phyloP scores from a whole-genome alignment of 2,329 filamentous ascomycete genomes.

The Aspergillus flavus region DNA sequence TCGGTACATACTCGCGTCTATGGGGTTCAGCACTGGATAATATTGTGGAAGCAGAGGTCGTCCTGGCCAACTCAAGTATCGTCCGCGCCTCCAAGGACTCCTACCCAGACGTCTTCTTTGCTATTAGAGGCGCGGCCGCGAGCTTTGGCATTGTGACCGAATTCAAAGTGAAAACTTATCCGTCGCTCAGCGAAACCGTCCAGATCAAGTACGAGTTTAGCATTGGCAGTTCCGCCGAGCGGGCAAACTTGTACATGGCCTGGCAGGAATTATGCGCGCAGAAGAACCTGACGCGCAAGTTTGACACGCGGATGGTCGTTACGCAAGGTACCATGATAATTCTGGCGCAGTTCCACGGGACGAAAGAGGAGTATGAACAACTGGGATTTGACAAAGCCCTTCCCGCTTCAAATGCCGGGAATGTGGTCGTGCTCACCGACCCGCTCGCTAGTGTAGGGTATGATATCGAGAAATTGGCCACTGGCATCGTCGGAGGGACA shows the following conservation, averaged over 20 bases:
- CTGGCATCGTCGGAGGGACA: constrained; percentile 50
- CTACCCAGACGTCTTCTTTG: constrained; percentile 39
- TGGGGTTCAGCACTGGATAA: constrained; percentile 58
- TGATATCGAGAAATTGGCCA: constrained; percentile 41
- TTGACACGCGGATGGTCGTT: constrained; percentile 61
- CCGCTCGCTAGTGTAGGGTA: constrained; percentile 32
- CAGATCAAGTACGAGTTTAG: constrained; percentile 62
- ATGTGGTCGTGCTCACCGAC: constrained; percentile 29
- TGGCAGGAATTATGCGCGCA: constrained; percentile 63
- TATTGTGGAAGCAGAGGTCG: constrained; percentile 52
- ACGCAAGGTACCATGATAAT: constrained; percentile 50
- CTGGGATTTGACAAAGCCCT: constrained; percentile 32
- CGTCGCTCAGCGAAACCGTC: constrained; percentile 50
- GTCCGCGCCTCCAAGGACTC: constrained; percentile 31
- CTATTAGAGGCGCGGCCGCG: constrained; percentile 39
- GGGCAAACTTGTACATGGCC: constrained; percentile 54
- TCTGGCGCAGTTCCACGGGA: constrained; percentile 63
- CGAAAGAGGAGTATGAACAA: constrained; percentile 57
- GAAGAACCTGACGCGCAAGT: constrained; percentile 59
- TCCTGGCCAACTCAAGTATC: constrained; percentile 45
- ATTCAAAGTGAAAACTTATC: constrained; percentile 41
- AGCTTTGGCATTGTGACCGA: constrained; percentile 44
- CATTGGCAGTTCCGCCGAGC: constrained; percentile 51
- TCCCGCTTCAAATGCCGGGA: constrained; percentile 21
- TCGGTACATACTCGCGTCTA: constrained; percentile 47